Evolutionary conservation across 345 rosid species (phyloP), one percentile per base, ranked within the genome.

Genomic region (Crucihimalaya himalaica): DNA sequence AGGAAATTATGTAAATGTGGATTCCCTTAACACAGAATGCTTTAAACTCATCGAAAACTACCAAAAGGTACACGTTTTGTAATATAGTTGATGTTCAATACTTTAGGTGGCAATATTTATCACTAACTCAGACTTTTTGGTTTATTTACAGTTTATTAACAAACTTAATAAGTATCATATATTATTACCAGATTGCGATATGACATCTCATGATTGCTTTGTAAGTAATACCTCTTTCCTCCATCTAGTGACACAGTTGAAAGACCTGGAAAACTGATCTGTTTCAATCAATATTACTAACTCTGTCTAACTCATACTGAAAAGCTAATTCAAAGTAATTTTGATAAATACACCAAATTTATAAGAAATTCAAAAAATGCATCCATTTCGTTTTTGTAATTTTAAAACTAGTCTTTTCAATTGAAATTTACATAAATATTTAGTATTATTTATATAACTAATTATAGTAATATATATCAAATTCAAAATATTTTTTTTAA

Each of bases 141-240:
- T 34, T 59, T 23, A 11, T 35, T 28, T 28, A 16, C 63, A 72
- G 76, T 62, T 53, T 52, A 28, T 5, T 14, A 5, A 51, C 1
- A 39, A 15, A 27, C 0, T 72, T 8, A 8, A 14, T 39, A 4
- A 0, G 0, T 12, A 18, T n/a, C 43, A 72, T 19, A 23, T 61
- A 50, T 50, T 71, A 70, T 2, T 7, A 10, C 59, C 59, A 39
- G 2, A 23, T 3, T 71, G 75, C 16, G n/a, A 50, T n/a, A 0
- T 46, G 16, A 11, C 37, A 71, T n/a, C 59, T 48, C 52, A 59
- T 16, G 21, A 58, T 57, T 70, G 69, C 45, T 72, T 16, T 37
- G 69, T 60, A 53, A 72, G 68, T 42, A 2, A 40, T n/a, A 32
- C 35, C 0, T 12, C 20, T 53, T 54, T 40, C 12, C 27, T 39